Base-by-base conservation (phyloP, 106 monocot genomes). In the Phalaenopsis aphrodite region DNA sequence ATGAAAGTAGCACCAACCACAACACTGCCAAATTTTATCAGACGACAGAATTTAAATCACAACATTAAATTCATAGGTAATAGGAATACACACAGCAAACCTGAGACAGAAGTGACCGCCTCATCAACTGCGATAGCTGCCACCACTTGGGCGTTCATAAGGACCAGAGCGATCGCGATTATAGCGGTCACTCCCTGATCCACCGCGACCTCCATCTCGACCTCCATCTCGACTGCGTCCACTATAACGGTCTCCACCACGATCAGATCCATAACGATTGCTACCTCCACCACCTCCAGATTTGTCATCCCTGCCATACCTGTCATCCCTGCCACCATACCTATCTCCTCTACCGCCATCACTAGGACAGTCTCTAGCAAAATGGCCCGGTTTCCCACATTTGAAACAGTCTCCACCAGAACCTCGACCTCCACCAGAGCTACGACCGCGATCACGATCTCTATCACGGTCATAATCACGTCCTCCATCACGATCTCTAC, bases 301-400 rank as follows among this genome's bases (percentile, higher is more conserved):
- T 21, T 21, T 71, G 82, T 79, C 77, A 66, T 77, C 79, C 5
- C 83, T 39, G 6, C 80, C 69, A 61, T 61, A 61, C 61, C 61
- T 71, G 80, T 79, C 77, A 66, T 77, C 79, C 12, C 83, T 78
- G 24, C 80, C 77, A 49, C 87, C 86, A 67, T 92, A 92, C 74
- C 90, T 88, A 75, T 95, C 95, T 84, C 94, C 15, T 81, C 94
- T 89, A 19, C 79, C 86, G 8, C 91, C 93, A 89, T 93, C 97
- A 77, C 89, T 92, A 52, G 98, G 98, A 48, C 98, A 98, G 72
- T 98, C 98, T 52, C 98, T 79, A 56, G 98, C 98, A 88, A 98
- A 98, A 84, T 98, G 98, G 4, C 98, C 98, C 66, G 98, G 98
- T 56, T 94, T 98, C 17, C 92, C 92, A 85, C 98, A 98, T 78